Evolutionary conservation across 1,139 yeast genomes (phyloP), one percentile per base, ranked within the genome.

Genomic region (Geotrichum phurueaensis): DNA sequence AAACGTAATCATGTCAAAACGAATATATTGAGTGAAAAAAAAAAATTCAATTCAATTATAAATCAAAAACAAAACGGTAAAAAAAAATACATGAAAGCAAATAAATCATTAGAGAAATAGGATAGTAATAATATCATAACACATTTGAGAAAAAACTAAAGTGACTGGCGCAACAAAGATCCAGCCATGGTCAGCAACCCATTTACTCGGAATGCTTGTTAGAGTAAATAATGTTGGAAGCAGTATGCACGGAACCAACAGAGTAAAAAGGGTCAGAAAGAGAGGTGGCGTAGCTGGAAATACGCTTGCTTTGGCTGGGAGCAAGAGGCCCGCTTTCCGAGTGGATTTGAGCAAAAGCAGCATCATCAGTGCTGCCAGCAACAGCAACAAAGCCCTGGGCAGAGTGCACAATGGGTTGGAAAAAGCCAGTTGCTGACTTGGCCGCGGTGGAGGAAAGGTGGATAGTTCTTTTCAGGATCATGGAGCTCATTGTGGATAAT

Each of bases 381-480:
- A 55, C 12, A 31, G 57, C 57, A 20, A 55, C 49, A n/a, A 20
- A 25, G 25, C 53, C 53, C 20, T 33, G 31, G 20, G 57, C 53
- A 20, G 53, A 29, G 29, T 54, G 47, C 29, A 15, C 49, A n/a
- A 31, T 31, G 33, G 53, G 31, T 47, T 36, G 48, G 53, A 48
- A 22, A 49, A 33, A 33, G 13, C 22, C 25, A 18, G 39, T 20
- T n/a, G 31, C 39, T 1, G 51, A 23, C 10, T 27, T 72, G 78
- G 66, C 78, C 74, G 53, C 27, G n/a, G 57, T 20, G 43, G 52
- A 29, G 23, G 57, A 54, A 15, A 20, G 33, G 56, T 23, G 18
- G 56, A 53, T 15, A 15, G 18, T 15, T 45, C 48, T 25, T 52
- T 31, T 20, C 47, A 10, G 22, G 56, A 33, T 33, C 39, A 33